Evolutionary conservation across 345 rosid species (phyloP), one percentile per base, ranked within the genome.

Genomic region (Bretschneidera sinensis): DNA sequence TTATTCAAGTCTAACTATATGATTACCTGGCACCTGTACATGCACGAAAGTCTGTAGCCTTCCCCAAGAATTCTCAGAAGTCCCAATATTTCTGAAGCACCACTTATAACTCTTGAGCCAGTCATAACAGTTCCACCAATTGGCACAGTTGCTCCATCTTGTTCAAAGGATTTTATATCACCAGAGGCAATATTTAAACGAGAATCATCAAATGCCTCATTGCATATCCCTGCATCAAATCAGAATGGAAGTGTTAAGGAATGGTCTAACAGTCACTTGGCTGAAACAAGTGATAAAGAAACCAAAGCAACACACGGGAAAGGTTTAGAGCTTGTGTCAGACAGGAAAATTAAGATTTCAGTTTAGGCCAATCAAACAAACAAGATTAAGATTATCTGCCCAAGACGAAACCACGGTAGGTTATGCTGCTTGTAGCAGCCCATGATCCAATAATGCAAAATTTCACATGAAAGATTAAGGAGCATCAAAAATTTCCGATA

Each of bases 31-130:
- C 97, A 88, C 67, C 79, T 81, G 77, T 91, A 86, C 79, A 82
- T 59, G 85, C 91, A 86, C 23, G 88, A 86, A 61, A 90, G 84
- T 73, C 96, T 86, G 72, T 81, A 94, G 66, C 92, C 99, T 82
- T 94, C 99, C 64, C 99, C 95, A 31, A 90, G 80, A 72, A 54
- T 72, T 78, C 88, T 86, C 65, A 94, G 72, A 72, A 94, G 92
- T 69, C 80, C 60, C 65, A 91, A 77, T 74, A 91, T 68, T 70
- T 94, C 99, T 23, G 79, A 79, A 61, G 84, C 78, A 57, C 92
- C 96, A 64, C n/a, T 67, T 68, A 81, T 56, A 56, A 91, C 63
- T 74, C 63, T 85, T 68, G 95, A 81, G 55, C 63, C 45, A 56
- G 64, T 81, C 64, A 78, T 51, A 58, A 66, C 21, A 67, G 64